These are phyloP conservation scores for Cystobasidium onofrii DNA, from an alignment of 768 basidiomycete genomes.

Conservation along the genomic window DNA sequence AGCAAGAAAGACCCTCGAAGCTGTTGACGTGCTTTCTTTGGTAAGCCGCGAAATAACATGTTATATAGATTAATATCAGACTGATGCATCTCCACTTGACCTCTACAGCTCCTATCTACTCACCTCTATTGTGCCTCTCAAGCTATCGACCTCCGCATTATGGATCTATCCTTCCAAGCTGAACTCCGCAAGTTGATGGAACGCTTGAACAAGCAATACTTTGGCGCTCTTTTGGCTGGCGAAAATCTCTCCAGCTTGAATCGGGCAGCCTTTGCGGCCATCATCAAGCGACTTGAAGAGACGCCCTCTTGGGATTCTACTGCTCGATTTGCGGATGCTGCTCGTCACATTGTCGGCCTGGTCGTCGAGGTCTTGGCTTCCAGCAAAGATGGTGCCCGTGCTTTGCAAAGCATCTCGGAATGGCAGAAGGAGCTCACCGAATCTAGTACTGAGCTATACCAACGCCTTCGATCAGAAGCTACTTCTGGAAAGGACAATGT, in stretches of 20 bases:
- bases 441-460: constrained; percentile 8
- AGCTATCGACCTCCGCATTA: constrained; percentile 64
- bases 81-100: neutral
- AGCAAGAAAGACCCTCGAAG: constrained; percentile 66
- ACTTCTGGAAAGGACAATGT: neutral
- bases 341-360: constrained; percentile 9
- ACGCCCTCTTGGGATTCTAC: constrained; percentile 30
- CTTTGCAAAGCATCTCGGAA: neutral
- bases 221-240: constrained; percentile 45
- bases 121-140: constrained; percentile 73
- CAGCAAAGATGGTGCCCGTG: neutral
- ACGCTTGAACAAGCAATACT: constrained; percentile 52
- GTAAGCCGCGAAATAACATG: constrained; percentile 25
- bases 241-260: constrained; percentile 43
- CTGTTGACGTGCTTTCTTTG: constrained; percentile 68
- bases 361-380: constrained; percentile 3
- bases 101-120: constrained; percentile 56
- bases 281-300: constrained; percentile 31
- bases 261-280: neutral
- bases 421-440: constrained; percentile 4
- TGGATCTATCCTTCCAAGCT: constrained; percentile 60
- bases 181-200: constrained; percentile 51
- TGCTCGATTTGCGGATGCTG: constrained; percentile 20
- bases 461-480: constrained; percentile 2
- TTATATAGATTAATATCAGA: neutral